phyloP scores from a whole-genome alignment of 805 yeast genomes.

The Candida verbasci region DNA sequence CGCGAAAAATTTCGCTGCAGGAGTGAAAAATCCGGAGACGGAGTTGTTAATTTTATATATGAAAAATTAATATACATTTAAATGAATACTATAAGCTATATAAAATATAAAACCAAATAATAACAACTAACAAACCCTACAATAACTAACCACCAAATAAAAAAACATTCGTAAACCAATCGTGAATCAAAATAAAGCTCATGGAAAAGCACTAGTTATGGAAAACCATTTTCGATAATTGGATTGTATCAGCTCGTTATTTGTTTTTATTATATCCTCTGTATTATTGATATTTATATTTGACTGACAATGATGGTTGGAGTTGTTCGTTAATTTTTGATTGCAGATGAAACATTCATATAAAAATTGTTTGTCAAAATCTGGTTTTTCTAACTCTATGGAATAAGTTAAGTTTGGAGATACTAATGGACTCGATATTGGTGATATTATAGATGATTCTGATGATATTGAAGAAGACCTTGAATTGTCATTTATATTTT shows the following conservation, averaged over 20 bases:
- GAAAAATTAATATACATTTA: too few relatives aligned
- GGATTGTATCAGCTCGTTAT: constrained; percentile 13
- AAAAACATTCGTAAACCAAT: not conserved
- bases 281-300: too few relatives aligned
- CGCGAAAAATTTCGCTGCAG: too few relatives aligned
- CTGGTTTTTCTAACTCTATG: too few relatives aligned
- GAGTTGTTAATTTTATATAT: too few relatives aligned
- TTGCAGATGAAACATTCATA: constrained; percentile 16
- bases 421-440: constrained; percentile 4
- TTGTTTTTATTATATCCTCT: too few relatives aligned
- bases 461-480: constrained; percentile 3
- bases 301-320: constrained; percentile 5
- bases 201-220: not conserved
- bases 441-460: not conserved
- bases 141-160: not conserved
- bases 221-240: constrained; percentile 27
- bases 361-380: constrained; percentile 8
- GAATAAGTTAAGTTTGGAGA: constrained; percentile 3
- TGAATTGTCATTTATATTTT: too few relatives aligned
- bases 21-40: not conserved
- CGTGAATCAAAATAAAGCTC: too few relatives aligned
- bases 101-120: not conserved
- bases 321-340: constrained; percentile 4
- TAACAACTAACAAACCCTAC: too few relatives aligned
- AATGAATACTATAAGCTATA: too few relatives aligned